Evolutionary conservation across 1,284 basidiomycete genomes (phyloP), one percentile per base, ranked within the genome.

Genomic region (Heliocybe sulcata): DNA sequence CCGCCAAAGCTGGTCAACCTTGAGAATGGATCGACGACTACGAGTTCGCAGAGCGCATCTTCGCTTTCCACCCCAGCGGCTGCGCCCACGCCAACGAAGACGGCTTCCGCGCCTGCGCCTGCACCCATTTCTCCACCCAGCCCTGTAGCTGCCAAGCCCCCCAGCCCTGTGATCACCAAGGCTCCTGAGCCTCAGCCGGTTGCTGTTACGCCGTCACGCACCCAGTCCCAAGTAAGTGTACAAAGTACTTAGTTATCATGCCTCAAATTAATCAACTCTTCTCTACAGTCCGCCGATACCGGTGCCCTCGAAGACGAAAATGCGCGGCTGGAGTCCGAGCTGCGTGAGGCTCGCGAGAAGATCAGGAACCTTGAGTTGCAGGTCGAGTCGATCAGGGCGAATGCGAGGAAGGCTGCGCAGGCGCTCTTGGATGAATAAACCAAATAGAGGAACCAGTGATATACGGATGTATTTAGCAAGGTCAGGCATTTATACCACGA

Each of bases 301-400:
- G n/a, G 19, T n/a, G 38, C 38, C 4, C 16, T 83, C 12, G 64
- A 69, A 56, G 72, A 80, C 20, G 86, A 92, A 65, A 91, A 90
- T 61, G 72, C 73, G 2, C 75, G 73, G 6, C 73, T 93, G 55
- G 78, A 69, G 22, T 67, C 69, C 1, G 87, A 91, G 61, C 75
- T 93, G 45, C 79, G 88, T 29, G 89, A 91, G 29, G 85, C 88
- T 33, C 79, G 87, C 47, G 82, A 83, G 67, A 81, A 88, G 70
- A 92, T 94, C 55, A 74, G 91, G 58, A 85, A 85, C 61, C 69
- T 94, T 42, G 91, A 94, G 70, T 66, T 92, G 54, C 87, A 92
- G 71, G 80, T 93, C n/a, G 91, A 93, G 70, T 74, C 77, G 19
- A 70, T 89, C 62, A 79, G 79, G 57, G 82, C 83, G 19, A 91